Base-by-base conservation (phyloP, 352 stramenopile genomes). In the Pythium rhizo-oryzae region DNA sequence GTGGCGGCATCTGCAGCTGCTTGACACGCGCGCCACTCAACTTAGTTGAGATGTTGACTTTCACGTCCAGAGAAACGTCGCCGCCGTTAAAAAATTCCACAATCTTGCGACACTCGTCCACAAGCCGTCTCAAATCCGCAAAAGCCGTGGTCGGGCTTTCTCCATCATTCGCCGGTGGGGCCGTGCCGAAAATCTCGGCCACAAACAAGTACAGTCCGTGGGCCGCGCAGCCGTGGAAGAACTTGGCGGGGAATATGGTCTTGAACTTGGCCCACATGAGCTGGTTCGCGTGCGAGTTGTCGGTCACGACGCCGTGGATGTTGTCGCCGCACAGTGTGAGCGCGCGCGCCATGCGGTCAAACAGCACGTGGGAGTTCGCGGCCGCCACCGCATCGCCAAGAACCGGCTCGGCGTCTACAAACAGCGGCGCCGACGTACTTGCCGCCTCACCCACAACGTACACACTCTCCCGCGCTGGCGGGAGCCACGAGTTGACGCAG, bases 221-320 rank as follows among this genome's bases (percentile, higher is more conserved):
- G 12, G 72, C 69, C 2, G 54, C 69, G 58, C 72, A 79, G 51
- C 72, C 72, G 39, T 76, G 64, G 47, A 79, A 76, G 44, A 79
- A 79, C 30, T 62, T 58, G 46, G 23, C 30, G 0, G 72, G 72
- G 33, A 63, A 76, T 13, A 60, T 57, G n/a, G 28, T 25, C 30
- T 76, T 75, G 28, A 76, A 51, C 24, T 69, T 67, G 24, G 50
- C 44, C 68, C 72, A 73, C 69, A 69, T 69, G 41, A 46, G 50
- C 43, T 71, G 69, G 50, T 69, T 44, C 4, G 61, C 57, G 0
- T 39, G 33, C 18, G 72, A 65, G 50, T 72, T 75, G 47, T 79
- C 72, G 24, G 64, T 74, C 39, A 79, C 69, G 46, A 67, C 52
- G 21, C 68, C 72, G 59, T 51, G 9, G 44, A 70, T 56, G n/a